Base-by-base conservation (phyloP, 2,329 filamentous ascomycete species). In the Huntiella savannae region DNA sequence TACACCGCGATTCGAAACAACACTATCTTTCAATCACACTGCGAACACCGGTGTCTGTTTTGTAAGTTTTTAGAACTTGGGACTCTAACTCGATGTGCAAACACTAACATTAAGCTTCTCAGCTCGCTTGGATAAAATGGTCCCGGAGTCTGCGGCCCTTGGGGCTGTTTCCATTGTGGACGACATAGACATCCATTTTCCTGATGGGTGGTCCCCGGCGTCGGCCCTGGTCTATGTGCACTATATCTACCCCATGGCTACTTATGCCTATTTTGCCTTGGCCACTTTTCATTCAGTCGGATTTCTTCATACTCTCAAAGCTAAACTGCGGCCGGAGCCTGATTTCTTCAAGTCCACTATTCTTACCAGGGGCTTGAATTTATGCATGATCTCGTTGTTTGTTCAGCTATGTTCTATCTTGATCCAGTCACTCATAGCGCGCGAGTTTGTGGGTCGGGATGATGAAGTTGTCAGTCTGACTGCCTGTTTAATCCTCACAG, bases 401-500 rank as follows among this genome's bases (percentile, higher is more conserved):
- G 60, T 55, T n/a, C 69, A 76, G 53, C 58, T 71, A 6, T 52
- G 58, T 10, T 53, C 59, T 13, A 58, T 71, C 46, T 53, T 63
- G 12, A 51, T 61, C 22, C 58, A 60, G 16, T 61, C 63, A 38
- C 22, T 61, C 11, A 35, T 60, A 28, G 55, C 53, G 16, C 57
- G 54, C 34, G 54, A 54, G 47, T 70, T 63, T 65, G 60, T 60
- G 36, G 59, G 61, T 1, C 62, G 67, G 16, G 65, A 70, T 44
- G 63, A 71, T 52, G 59, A 63, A 35, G 62, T 69, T 50, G 68
- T 82, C 46, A 72, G 75, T 46, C 62, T 71, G 34, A 60, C 82
- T 19, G 71, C 76, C 1, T 79, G 74, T 46, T 64, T 76, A 40
- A 59, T 82, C 22, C 64, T 75, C n/a, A 83, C 78, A 58, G 69